Base-by-base conservation (phyloP, 192 early-diverging fungal genomes). In the Paraglomus occultum region DNA sequence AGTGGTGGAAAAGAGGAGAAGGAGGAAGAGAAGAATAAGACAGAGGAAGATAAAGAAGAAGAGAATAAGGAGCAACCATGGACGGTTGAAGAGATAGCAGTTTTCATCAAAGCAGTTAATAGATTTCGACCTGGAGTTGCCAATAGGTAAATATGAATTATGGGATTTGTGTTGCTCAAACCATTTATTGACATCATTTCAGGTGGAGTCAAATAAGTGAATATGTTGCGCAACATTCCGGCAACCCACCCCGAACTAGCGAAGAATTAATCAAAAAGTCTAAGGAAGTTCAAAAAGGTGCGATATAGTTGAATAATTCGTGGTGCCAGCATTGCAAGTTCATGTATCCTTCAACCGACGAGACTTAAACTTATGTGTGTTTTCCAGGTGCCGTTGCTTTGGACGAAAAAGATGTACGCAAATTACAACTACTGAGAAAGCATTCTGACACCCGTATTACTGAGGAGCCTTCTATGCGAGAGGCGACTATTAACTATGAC, bases 161-260 rank as follows among this genome's bases (percentile, higher is more conserved):
- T 72, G 18, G 20, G 66, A 0, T 17, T 42, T 23, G 42, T 8
- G 8, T 80, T 5, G 12, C 3, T 11, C 14, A 49, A 49, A 10
- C 48, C 15, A 10, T 49, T 49, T 49, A 10, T 49, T 49, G 8
- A 49, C 15, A 49, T 15, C 48, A 49, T 49, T 49, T 43, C 23
- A 78, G 87, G 17, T 94, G 93, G 93, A 86, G 89, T 49, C 91
- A 84, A 10, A 90, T 94, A 64, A 83, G 89, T 51, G 85, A 90
- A 11, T 92, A 90, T 74, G 82, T 94, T 14, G 86, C 92, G 20
- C 64, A 83, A 38, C 93, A 94, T 69, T 82, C 87, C 39, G 84
- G 87, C 17, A 77, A 86, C 31, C 77, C 83, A 3, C 59, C 75
- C 10, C 84, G 87, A 14, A 75, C 79, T 8, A 71, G 84, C 18